Evolutionary conservation across 306 rosid genomes (phyloP).

Genomic region (Inga laurina): DNA sequence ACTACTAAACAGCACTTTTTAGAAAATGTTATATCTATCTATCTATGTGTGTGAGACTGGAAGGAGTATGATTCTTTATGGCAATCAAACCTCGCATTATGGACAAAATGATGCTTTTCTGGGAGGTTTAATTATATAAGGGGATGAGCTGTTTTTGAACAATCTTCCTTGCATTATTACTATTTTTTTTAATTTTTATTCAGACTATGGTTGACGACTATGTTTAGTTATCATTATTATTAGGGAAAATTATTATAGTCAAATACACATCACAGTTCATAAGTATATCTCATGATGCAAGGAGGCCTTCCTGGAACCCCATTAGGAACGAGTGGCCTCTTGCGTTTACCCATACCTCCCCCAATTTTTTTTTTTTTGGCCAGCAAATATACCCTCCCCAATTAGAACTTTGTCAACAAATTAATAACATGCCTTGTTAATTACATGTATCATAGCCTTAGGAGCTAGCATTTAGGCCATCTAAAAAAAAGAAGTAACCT

Average conservation of each 20-base stretch:
- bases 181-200: not conserved
- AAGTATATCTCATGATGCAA: not conserved
- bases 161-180: not conserved
- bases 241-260: not conserved
- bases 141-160: not conserved
- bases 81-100: not conserved
- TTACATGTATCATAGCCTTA: not conserved
- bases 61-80: no score
- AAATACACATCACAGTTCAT: not conserved
- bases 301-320: not conserved
- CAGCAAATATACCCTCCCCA: not conserved
- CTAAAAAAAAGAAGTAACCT: no score
- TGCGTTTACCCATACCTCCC: no score
- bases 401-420: not conserved
- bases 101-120: not conserved
- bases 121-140: not conserved
- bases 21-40: no score
- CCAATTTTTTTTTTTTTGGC: no score
- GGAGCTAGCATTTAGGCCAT: not conserved
- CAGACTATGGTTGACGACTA: not conserved
- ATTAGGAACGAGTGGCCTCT: not conserved
- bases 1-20: no score
- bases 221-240: not conserved
- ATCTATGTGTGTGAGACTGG: no score
- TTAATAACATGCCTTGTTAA: not conserved